Percentiles rank a stretch among this genome's conserved stretches.
Conservation (phyloP, 2,329 filamentous ascomycete species). For the Epichloe brachyelytri region DNA sequence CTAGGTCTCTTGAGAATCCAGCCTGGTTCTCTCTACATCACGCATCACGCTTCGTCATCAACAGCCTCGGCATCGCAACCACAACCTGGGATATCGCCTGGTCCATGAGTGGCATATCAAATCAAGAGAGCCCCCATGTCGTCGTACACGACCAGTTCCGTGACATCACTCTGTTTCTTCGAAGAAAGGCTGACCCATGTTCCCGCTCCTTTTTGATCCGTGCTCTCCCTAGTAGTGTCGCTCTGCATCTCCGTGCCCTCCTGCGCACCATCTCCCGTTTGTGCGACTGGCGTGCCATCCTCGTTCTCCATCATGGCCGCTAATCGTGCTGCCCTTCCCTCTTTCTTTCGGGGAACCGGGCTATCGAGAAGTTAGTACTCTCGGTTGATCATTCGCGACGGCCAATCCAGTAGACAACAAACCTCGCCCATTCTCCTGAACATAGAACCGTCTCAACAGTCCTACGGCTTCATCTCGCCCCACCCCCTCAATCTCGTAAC, state of each 20-base stretch:
- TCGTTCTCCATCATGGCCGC: constrained; percentile 38
- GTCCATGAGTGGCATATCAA: neutral
- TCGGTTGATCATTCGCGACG: neutral
- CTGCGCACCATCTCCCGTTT: neutral
- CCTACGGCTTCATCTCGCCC: constrained; percentile 86
- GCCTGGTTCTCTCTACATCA: neutral
- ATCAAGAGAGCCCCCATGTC: neutral
- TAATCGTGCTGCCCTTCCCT: constrained; percentile 39
- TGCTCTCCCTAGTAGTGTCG: neutral
- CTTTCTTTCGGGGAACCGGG: constrained; percentile 42
- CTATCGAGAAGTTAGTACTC: constrained; percentile 17
- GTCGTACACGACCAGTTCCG: neutral
- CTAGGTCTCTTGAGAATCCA: neutral
- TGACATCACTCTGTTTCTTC: neutral
- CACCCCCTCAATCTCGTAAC: constrained; percentile 78
- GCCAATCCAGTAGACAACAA: constrained; percentile 18
- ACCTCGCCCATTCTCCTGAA: constrained; percentile 95
- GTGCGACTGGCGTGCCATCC: constrained; percentile 1
- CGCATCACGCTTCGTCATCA: neutral
- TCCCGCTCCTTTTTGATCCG: neutral
- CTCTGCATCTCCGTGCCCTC: neutral
- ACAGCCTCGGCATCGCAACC: neutral
- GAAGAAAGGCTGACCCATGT: neutral
- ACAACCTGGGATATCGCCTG: neutral
- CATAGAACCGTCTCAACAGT: constrained; percentile 83